Evolutionary conservation across 441 rosid genomes (phyloP), one percentile per base, ranked within the genome.

Genomic region (Gossypium gossypioides): DNA sequence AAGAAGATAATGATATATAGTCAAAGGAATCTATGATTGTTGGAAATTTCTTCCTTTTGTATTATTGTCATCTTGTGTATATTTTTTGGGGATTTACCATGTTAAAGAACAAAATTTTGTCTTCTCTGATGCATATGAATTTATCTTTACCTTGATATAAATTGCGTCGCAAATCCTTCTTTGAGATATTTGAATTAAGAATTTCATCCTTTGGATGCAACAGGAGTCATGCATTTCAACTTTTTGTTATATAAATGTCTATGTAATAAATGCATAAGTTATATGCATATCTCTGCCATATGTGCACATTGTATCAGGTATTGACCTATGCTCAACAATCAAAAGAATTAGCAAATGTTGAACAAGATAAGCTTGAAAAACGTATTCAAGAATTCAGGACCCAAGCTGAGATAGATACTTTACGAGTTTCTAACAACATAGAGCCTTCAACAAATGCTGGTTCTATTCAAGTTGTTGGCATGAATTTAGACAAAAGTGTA

Each of bases 351-450:
- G 88, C 94, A 16, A 84, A 77, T 75, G 76, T 80, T 72, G 98
- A 91, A 69, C 92, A 91, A 81, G 90, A 93, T 79, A 85, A 86
- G 75, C 89, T 91, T 76, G 97, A 87, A 65, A 88, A 86, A 80
- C 83, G 98, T 77, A 93, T 93, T 84, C 98, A 93, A 78, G 98
- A 91, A 79, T 93, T 86, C 81, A 86, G 96, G 82, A 88, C 97
- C 58, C 96, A 84, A 80, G 78, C 92, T 76, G 98, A 93, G 81
- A 51, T 87, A 81, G 89, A 86, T 51, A 84, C 77, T 71, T 76
- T 83, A 54, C 86, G 60, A 61, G 86, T 84, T 75, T 86, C 91
- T 2, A 75, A 71, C 64, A 71, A 82, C 7, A 40, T 79, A 25
- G 92, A 86, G 59, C 77, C 84, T 61, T 79, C 85, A 68, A 69